Conservation (phyloP, 1,284 basidiomycete species). For the Ceratobasidium sp. region DNA sequence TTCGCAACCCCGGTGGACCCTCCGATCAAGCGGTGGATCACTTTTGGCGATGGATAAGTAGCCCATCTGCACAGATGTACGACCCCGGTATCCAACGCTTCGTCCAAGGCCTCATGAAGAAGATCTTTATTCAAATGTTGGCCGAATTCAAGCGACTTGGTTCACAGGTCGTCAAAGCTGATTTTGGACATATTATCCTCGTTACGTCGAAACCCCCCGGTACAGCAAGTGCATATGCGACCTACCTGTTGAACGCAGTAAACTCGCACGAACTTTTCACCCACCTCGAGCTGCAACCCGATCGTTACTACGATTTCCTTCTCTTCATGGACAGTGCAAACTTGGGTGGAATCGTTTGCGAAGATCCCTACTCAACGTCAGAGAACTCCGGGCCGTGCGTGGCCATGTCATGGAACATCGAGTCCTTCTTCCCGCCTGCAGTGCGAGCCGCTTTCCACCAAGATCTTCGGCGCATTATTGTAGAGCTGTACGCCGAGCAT, state of each 20-base stretch:
- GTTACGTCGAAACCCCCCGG: conserved; percentile 96
- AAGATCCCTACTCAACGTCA: conserved; percentile 58
- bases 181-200: conserved; percentile 89
- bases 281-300: conserved; percentile 86
- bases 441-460: conserved; percentile 81
- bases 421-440: conserved; percentile 85
- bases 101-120: conserved; percentile 94
- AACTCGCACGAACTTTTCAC: conserved; percentile 96
- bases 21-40: conserved; percentile 71
- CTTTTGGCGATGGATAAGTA: conserved; percentile 98
- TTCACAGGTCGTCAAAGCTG: conserved; percentile 93
- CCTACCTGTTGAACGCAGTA: conserved; percentile 91
- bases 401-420: conserved; percentile 96
- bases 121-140: conserved; percentile 95
- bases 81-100: conserved; percentile 95
- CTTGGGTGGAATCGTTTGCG: conserved; percentile 87
- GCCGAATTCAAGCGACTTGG: conserved; percentile 97
- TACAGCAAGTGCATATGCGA: conserved; percentile 93
- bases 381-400: conserved; percentile 50
- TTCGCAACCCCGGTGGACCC: conserved; percentile 66
- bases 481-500: conserved; percentile 83
- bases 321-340: conserved; percentile 97
- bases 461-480: conserved; percentile 82
- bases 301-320: conserved; percentile 93
- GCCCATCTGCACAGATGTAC: conserved; percentile 83